Base-by-base conservation (phyloP, 768 basidiomycete genomes). In the Boletellus sp. region DNA sequence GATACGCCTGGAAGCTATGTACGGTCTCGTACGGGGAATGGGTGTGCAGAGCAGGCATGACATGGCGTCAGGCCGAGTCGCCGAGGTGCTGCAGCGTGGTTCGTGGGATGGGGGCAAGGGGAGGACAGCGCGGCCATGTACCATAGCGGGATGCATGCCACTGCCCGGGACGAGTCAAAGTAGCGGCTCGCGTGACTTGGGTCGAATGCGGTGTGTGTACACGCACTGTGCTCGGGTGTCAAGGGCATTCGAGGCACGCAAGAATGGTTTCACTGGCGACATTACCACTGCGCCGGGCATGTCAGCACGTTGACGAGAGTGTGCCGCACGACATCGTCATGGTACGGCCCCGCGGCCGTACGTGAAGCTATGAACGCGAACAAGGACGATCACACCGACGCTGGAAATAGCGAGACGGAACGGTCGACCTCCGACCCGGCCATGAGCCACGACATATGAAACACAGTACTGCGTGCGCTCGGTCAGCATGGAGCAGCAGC, bases 1-100 rank as follows among this genome's bases (percentile, higher is more conserved):
- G 28, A 48, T 22, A 8, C 12, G 7, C 3, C 4, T 11, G 4
- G 49, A 58, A 58, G 59, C 60, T 61, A 62, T 60, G 55, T 58
- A 44, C 26, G 34, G 40, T 19, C 39, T 41, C 5, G 31, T 16
- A 26, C 24, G 47, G 47, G 3, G 7, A 37, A 11, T 38, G 36
- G 28, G 23, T 36, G 24, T 44, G 48, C 35, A 49, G 28, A 20
- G 16, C 35, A 36, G 15, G 47, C 23, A 36, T 24, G 35, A 6
- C 11, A 16, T 20, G 19, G 39, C 10, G 24, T 36, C 23, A 34
- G 33, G 28, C 35, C 36, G 24, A 24, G 44, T 36, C 16, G 11
- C 42, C 31, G 31, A 19, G 19, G 19, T n/a, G 43, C 17, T 8
- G 42, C 31, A 43, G 31, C n/a, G n/a, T 10, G 43, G 16, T 20